These are phyloP conservation scores for Ascochyta rabiei DNA, from an alignment of 2,329 filamentous ascomycete genomes.

Conservation along the genomic window DNA sequence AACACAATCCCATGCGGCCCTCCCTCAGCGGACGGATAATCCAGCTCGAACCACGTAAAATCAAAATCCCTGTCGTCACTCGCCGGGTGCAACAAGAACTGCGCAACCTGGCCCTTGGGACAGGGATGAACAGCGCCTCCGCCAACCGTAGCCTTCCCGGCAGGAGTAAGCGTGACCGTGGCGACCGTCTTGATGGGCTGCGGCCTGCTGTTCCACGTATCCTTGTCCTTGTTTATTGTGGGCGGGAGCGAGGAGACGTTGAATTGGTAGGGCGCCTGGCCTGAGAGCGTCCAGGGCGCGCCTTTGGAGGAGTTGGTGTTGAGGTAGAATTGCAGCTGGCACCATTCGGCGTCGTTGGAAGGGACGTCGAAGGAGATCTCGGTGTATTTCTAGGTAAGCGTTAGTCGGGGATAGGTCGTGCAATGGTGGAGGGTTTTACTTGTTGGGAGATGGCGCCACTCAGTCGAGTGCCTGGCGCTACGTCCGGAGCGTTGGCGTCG, in stretches of 20 bases:
- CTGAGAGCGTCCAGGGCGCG: slow-evolving; percentile 29
- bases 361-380: slow-evolving; percentile 43
- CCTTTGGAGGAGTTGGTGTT: slow-evolving; percentile 24
- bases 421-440: slow-evolving; percentile 9
- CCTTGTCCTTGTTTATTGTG: slow-evolving; percentile 33
- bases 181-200: slow-evolving; percentile 21
- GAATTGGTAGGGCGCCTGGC: slow-evolving; percentile 30
- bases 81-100: slow-evolving; percentile 37
- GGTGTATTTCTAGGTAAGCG: slow-evolving; percentile 17
- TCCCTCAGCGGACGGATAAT: slow-evolving; percentile 23
- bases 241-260: slow-evolving; percentile 30
- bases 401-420: background rate
- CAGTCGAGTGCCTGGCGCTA: slow-evolving; percentile 30
- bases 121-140: slow-evolving; percentile 30
- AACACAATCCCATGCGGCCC: slow-evolving; percentile 41
- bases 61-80: slow-evolving; percentile 22
- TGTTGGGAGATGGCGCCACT: slow-evolving; percentile 28
- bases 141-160: slow-evolving; percentile 15
- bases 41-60: slow-evolving; percentile 41
- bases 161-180: slow-evolving; percentile 23
- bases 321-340: slow-evolving; percentile 36
- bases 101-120: slow-evolving; percentile 27
- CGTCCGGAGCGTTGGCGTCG: slow-evolving; percentile 25
- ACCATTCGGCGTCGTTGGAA: slow-evolving; percentile 28
- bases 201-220: slow-evolving; percentile 38